Evolutionary conservation across 495 filamentous ascomycete species (phyloP).

Genomic region (Margaritispora aquatica): DNA sequence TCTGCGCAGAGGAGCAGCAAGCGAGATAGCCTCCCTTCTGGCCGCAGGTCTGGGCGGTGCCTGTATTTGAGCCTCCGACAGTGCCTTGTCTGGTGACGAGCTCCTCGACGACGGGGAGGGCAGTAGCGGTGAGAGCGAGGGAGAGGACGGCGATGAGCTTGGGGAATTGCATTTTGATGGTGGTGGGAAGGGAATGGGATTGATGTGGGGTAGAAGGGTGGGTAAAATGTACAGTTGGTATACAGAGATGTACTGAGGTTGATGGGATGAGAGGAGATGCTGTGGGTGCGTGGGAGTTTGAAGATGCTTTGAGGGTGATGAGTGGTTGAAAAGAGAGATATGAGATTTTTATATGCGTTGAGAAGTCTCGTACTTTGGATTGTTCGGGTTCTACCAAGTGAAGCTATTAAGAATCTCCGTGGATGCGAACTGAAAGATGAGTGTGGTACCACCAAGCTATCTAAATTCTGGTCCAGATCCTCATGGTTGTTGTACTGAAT

Average conservation of each 20-base stretch:
- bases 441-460: neutral
- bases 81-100: neutral
- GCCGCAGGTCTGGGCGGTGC: neutral
- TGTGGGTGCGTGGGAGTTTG: too few species aligned
- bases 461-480: neutral
- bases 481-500: neutral
- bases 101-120: neutral
- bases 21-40: neutral
- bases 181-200: neutral
- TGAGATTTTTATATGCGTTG: neutral
- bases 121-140: neutral
- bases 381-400: neutral
- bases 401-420: neutral
- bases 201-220: neutral
- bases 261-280: too few species aligned
- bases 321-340: neutral
- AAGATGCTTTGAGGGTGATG: too few species aligned
- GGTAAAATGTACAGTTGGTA: neutral
- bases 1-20: neutral
- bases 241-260: neutral
- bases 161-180: conserved; percentile 8
- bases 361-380: neutral
- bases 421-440: neutral
- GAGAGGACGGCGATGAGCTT: conserved; percentile 5
- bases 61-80: neutral